Percentiles rank a stretch among this genome's conserved stretches.
phyloP scores from a whole-genome alignment of 371 early-diverging fungal genomes.

The Chytridiales sp. region DNA sequence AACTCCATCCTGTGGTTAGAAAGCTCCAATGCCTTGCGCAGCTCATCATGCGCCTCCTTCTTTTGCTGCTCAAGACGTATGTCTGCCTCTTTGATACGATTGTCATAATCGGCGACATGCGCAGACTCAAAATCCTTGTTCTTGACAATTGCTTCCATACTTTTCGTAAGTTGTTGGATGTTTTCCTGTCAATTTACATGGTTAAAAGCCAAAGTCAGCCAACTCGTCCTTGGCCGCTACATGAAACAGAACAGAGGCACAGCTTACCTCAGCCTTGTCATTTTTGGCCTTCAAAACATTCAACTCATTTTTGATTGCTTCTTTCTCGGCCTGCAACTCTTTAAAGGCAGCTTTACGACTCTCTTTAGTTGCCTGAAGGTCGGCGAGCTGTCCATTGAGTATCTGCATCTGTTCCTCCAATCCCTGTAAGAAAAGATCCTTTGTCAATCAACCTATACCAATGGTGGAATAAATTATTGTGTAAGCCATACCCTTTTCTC shows the following conservation, averaged over 20 bases:
- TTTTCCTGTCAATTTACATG: no score
- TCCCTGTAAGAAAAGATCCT: constrained; percentile 38
- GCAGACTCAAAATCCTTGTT: no score
- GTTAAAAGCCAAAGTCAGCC: no score
- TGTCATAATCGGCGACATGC: not conserved
- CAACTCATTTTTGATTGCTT: constrained; percentile 6
- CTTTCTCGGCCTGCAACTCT: constrained; percentile 2
- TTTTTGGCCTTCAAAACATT: constrained; percentile 3
- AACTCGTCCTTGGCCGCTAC: no score
- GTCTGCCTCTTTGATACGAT: not conserved
- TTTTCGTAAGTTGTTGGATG: no score
- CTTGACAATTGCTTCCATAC: no score
- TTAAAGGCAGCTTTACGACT: not conserved
- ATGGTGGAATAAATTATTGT: not conserved
- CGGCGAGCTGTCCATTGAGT: constrained; percentile 43
- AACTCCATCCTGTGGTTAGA: constrained; percentile 30
- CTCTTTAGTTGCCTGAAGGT: not conserved
- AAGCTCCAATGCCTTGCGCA: constrained; percentile 26
- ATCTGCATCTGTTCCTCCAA: constrained; percentile 47
- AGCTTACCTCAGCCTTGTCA: not conserved
- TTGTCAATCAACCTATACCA: not conserved
- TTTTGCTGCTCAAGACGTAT: constrained; percentile 19
- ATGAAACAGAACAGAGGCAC: no score
- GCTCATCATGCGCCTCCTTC: constrained; percentile 32
- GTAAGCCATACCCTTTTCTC: constrained; percentile 43